These are phyloP conservation scores for Fusarium sp. DNA, from an alignment of 2,329 filamentous ascomycete species.

Conservation along the genomic window DNA sequence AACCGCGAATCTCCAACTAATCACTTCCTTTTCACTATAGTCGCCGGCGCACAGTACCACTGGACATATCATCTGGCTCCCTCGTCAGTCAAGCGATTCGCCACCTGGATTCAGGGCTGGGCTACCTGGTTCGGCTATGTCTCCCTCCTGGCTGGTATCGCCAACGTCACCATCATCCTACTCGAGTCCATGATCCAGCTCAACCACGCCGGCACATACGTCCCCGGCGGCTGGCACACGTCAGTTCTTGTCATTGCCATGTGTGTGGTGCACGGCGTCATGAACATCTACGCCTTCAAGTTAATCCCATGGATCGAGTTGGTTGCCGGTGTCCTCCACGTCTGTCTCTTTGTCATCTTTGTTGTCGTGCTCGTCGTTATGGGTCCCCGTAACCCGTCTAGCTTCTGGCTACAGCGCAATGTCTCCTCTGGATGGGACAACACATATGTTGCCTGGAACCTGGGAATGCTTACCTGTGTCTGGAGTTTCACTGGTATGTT, in stretches of 20 bases:
- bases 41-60: constrained; percentile 42
- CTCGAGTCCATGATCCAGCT: constrained; percentile 48
- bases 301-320: constrained; percentile 47
- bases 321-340: constrained; percentile 44
- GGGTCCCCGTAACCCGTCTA: constrained; percentile 39
- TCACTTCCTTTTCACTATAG: background rate
- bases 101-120: constrained; percentile 47
- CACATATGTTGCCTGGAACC: constrained; percentile 43
- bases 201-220: constrained; percentile 39
- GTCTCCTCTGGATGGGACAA: constrained; percentile 45
- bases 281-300: constrained; percentile 44
- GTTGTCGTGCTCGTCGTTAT: constrained; percentile 45
- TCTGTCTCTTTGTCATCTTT: constrained; percentile 45
- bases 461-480: constrained; percentile 47
- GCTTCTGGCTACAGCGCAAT: constrained; percentile 43
- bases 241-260: constrained; percentile 46
- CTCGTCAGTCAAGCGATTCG: constrained; percentile 34
- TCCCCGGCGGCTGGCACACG: constrained; percentile 45
- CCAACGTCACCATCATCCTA: constrained; percentile 47
- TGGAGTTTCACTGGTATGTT: constrained; percentile 47
- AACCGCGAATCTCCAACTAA: background rate
- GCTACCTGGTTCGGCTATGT: constrained; percentile 47
- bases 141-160: constrained; percentile 44
- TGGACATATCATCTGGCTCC: constrained; percentile 47
- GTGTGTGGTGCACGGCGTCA: constrained; percentile 42